Base-by-base conservation (phyloP, 202 grass and related monocot genomes). In the Digitaria exilis region DNA sequence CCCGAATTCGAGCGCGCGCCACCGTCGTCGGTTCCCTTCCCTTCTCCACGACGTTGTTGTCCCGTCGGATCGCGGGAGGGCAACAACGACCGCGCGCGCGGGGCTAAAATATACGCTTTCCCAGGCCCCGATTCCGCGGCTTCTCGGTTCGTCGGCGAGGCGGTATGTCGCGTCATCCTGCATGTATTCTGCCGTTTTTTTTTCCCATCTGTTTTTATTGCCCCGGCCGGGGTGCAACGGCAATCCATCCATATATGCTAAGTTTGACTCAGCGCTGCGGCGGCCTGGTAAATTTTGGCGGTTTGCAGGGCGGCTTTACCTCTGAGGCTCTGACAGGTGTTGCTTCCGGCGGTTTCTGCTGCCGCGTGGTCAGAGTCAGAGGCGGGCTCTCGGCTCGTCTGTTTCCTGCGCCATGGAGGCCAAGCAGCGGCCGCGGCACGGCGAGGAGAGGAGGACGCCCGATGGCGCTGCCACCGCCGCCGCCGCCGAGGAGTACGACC, bases 401-500 rank as follows among this genome's bases (percentile, higher is more conserved):
- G 28, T 50, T 34, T 3, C 5, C 85, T 73, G 46, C 10, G 35
- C 15, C 69, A 87, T 90, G 88, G 84, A 57, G 21, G 32, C 80
- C 43, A 84, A 55, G 80, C 69, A 87, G 75, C 79, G 88, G 65
- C 19, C 73, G 73, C 63, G 88, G 39, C 55, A 86, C 29, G 78
- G 58, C 78, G 78, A 86, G 49, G 83, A 89, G 48, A 82, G 39
- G 84, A 45, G 62, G 52, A 52, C 29, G 7, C 12, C 55, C 9
- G 7, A 9, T 31, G 66, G 19, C 68, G 59, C 6, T n/a, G n/a
- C n/a, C 37, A 13, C 12, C 14, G 1, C 34, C 43, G 79, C 16
- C 13, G 65, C 24, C 9, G 66, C 83, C 31, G 93, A 92, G 76
- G 91, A 92, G 75, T 90, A 94, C 76, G 96, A 99, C 79, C 96